These are phyloP conservation scores for Sarcodon aspratus DNA, from an alignment of 768 basidiomycete species.

Conservation along the genomic window DNA sequence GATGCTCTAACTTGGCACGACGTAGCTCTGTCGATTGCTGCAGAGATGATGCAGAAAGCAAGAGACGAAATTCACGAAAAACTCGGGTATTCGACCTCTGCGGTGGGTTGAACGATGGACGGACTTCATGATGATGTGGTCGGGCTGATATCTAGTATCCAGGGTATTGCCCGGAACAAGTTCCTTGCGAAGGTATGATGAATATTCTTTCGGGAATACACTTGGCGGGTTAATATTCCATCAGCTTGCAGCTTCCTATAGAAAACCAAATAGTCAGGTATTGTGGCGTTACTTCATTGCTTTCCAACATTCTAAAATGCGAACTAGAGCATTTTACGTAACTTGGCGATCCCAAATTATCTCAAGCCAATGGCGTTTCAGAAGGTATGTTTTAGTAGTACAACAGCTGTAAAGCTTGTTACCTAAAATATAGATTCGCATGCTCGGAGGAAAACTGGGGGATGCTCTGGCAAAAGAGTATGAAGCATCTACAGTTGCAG, in stretches of 20 bases:
- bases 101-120: constrained; percentile 37
- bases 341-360: constrained; percentile 75
- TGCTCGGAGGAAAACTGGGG: constrained; percentile 92
- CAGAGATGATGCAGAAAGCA: constrained; percentile 73
- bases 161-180: constrained; percentile 91
- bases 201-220: neutral
- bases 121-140: neutral
- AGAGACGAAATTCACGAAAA: constrained; percentile 53
- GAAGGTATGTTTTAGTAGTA: constrained; percentile 15
- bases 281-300: constrained; percentile 2
- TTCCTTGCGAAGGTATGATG: constrained; percentile 78
- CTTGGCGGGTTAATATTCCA: neutral
- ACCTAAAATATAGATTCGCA: constrained; percentile 56
- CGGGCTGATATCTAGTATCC: neutral
- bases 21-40: constrained; percentile 79
- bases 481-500: constrained; percentile 81
- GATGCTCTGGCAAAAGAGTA: constrained; percentile 79
- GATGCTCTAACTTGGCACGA: constrained; percentile 76
- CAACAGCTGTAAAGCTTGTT: neutral
- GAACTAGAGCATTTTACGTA: constrained; percentile 69
- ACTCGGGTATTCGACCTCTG: constrained; percentile 90
- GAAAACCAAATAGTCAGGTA: constrained; percentile 84
- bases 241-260: constrained; percentile 82
- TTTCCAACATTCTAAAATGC: neutral
- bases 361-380: constrained; percentile 72